Evolutionary conservation across 768 basidiomycete genomes (phyloP), one percentile per base, ranked within the genome.

Genomic region (Porphyrellus cyaneotinctus): DNA sequence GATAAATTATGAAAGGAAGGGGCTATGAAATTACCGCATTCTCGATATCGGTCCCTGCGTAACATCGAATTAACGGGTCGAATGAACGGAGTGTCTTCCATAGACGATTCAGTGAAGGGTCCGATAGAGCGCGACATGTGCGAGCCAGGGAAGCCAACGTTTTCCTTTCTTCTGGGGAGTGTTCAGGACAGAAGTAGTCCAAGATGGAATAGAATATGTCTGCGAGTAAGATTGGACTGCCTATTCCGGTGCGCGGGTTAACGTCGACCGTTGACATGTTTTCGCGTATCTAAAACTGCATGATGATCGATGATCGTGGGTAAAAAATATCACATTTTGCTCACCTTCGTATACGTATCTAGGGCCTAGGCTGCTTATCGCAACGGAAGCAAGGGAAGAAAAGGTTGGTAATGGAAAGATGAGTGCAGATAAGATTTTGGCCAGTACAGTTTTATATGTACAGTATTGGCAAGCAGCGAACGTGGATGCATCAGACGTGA

Each of bases 41-140:
- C 11, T 38, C 17, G 11, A 31, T 12, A 11, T 43, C 26, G 11
- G 3, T 15, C 10, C 6, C 20, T 1, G 38, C 35, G n/a, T 54
- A 62, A 18, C 59, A 59, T 3, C 47, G 44, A 6, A 63, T 26
- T 8, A 63, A 32, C 9, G 58, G 61, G 24, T 38, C 2, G 22
- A 63, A 61, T 7, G 57, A 56, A 30, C 1, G 1, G 22, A 56
- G 17, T 14, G 13, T 38, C 37, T 22, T 44, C 60, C 57, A 62
- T 6, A 59, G 32, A 42, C 46, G 35, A 44, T 53, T 18, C 26
- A 63, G 49, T 2, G 60, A 47, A 30, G 51, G 53, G 18, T 54
- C 41, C 5, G 41, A 61, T 18, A 61, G 23, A 0, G 46, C 32
- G 5, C 44, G 54, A 32, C 47, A 49, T 14, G 59, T 61, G 36